Evolutionary conservation across 1,284 basidiomycete genomes (phyloP).

Genomic region (Rhodotorula sp.): DNA sequence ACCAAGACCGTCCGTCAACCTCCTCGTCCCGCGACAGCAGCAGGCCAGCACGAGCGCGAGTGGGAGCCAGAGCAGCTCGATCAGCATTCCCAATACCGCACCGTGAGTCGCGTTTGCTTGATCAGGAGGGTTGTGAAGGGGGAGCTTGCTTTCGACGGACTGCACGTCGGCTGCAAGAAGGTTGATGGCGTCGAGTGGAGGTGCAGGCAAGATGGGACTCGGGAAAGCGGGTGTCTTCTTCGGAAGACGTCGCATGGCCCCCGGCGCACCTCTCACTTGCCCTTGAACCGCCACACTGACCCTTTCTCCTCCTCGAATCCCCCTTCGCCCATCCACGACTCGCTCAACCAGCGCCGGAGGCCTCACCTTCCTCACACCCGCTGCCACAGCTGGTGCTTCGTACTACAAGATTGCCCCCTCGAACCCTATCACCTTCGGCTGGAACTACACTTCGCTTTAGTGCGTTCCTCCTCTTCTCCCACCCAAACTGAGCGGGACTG

Average conservation of each 20-base stretch:
- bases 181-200: too few relatives aligned
- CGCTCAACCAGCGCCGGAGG: constrained; percentile 55
- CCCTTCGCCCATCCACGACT: neutral
- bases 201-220: too few relatives aligned
- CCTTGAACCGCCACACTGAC: neutral
- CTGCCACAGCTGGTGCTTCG: constrained; percentile 66
- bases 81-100: constrained; percentile 26
- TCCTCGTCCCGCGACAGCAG: constrained; percentile 6
- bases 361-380: constrained; percentile 72
- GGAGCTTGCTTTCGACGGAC: too few relatives aligned
- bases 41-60: neutral
- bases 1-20: neutral
- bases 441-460: constrained; percentile 76
- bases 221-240: too few relatives aligned
- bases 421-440: constrained; percentile 80
- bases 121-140: too few relatives aligned
- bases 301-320: constrained; percentile 53
- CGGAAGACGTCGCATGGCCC: too few relatives aligned
- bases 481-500: too few relatives aligned
- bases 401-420: constrained; percentile 77
- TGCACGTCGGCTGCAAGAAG: too few relatives aligned
- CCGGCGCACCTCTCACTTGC: too few relatives aligned
- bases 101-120: constrained; percentile 14
- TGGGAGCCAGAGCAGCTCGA: neutral
- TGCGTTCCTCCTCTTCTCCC: constrained; percentile 5